Conservation (phyloP, 768 basidiomycete genomes). For the Leccinum incarnatum region DNA sequence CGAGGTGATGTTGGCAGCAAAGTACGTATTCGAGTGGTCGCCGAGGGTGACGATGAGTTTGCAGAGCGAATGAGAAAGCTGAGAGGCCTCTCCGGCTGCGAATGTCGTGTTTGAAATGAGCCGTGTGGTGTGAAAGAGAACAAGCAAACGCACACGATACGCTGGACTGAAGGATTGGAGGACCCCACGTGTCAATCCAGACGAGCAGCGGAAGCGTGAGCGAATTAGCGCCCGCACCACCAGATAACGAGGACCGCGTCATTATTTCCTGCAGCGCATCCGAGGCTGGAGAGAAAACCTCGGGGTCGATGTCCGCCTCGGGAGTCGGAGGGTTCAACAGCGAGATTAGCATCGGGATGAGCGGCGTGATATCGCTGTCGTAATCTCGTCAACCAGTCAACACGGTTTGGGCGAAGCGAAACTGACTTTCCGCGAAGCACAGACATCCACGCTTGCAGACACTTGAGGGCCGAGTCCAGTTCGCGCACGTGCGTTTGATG, state of each 20-base stretch:
- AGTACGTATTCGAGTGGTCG: conserved; percentile 80
- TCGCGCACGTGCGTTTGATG: conserved; percentile 38
- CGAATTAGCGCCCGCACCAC: conserved; percentile 63
- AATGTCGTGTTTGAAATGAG: background rate
- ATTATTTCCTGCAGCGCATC: conserved; percentile 79
- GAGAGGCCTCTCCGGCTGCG: conserved; percentile 38
- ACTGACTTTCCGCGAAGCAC: conserved; percentile 66
- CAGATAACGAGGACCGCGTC: conserved; percentile 66
- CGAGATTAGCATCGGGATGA: conserved; percentile 64
- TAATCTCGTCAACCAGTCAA: conserved; percentile 1
- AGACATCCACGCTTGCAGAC: conserved; percentile 81
- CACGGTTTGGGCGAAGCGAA: background rate
- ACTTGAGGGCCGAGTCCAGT: conserved; percentile 69
- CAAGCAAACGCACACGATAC: conserved; percentile 33
- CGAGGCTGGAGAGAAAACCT: conserved; percentile 60
- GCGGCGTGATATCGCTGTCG: conserved; percentile 61
- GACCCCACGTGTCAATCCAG: conserved; percentile 65
- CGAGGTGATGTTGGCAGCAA: conserved; percentile 66
- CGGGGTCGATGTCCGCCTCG: conserved; percentile 41
- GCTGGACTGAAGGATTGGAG: conserved; percentile 40
- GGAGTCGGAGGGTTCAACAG: conserved; percentile 34
- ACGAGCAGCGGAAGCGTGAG: conserved; percentile 85
- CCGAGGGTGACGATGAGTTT: conserved; percentile 80
- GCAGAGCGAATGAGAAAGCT: conserved; percentile 68
- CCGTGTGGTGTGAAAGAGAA: background rate